Evolutionary conservation across 306 rosid species (phyloP).

Genomic region (Glycine latifolia): DNA sequence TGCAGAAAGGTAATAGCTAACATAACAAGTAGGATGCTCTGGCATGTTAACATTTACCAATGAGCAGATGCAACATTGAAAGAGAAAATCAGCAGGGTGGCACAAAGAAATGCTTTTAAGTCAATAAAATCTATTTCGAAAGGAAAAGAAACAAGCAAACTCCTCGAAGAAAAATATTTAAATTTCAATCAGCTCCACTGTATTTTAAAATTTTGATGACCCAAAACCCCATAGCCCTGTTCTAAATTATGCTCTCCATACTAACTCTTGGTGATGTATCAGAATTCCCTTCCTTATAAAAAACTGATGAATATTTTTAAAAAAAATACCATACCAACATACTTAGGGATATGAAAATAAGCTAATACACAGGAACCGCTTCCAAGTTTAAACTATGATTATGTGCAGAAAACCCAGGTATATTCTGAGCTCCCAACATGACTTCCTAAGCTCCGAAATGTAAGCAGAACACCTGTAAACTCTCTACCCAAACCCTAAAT

Average conservation of each 20-base stretch:
- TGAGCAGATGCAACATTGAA: constrained; percentile 13
- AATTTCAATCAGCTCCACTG: not conserved
- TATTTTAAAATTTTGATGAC: constrained; percentile 7
- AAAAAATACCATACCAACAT: not conserved
- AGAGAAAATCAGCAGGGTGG: not conserved
- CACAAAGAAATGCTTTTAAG: not conserved
- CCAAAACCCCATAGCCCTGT: constrained; percentile 4
- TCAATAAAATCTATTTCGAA: constrained; percentile 6
- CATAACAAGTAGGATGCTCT: not conserved
- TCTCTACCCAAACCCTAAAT: not conserved
- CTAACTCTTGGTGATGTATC: not conserved
- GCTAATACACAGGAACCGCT: not conserved
- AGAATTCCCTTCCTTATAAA: not conserved
- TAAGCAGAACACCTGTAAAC: not conserved
- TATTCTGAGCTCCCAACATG: not conserved
- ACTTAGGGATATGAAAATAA: not conserved
- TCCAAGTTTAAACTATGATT: not conserved
- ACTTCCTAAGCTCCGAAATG: not conserved
- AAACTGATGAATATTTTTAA: not conserved
- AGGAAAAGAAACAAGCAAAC: constrained; percentile 19
- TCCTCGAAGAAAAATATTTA: not conserved
- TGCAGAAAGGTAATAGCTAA: constrained; percentile 16
- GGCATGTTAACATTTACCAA: not conserved
- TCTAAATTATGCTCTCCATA: constrained; percentile 1
- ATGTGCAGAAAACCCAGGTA: not conserved